A percentile compares a stretch with the other conserved stretches of the same genome.
Evolutionary conservation across 1,284 basidiomycete species (phyloP).

Genomic region (Sporisorium graminicola): DNA sequence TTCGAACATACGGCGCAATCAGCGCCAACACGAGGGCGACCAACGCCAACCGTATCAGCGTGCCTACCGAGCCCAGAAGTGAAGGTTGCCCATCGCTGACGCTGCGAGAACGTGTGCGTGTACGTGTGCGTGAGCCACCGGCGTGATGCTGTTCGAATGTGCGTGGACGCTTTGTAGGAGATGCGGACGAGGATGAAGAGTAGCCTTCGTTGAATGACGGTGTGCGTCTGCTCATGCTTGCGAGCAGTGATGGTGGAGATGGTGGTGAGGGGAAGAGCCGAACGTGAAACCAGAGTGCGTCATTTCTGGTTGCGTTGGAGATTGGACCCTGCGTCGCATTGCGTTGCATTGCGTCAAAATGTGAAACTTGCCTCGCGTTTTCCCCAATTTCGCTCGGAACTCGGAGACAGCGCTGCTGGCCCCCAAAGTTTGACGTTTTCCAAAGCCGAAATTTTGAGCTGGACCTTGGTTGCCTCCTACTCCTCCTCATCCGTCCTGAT

Average conservation of each 20-base stretch:
- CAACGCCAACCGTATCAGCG: slow-evolving; percentile 21
- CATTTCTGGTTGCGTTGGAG: background rate
- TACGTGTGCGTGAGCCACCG: background rate
- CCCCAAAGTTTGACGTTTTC: too few relatives aligned
- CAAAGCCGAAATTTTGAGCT: too few relatives aligned
- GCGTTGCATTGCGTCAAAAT: background rate
- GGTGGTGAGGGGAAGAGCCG: background rate
- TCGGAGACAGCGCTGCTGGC: background rate
- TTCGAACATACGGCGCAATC: slow-evolving; percentile 23
- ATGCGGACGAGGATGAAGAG: slow-evolving; percentile 13
- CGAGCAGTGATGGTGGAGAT: slow-evolving; percentile 3
- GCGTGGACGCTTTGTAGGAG: background rate
- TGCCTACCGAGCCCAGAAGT: slow-evolving; percentile 10
- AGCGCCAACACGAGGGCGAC: slow-evolving; percentile 24
- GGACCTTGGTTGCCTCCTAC: background rate
- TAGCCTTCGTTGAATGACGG: slow-evolving; percentile 1
- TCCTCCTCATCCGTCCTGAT: background rate
- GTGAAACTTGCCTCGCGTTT: too few relatives aligned
- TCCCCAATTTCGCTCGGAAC: background rate
- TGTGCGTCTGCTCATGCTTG: slow-evolving; percentile 7
- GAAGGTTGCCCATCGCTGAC: slow-evolving; percentile 2
- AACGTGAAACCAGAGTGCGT: slow-evolving; percentile 9
- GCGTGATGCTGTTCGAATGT: background rate
- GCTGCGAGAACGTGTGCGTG: background rate
- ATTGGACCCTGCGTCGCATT: slow-evolving; percentile 13